phyloP scores from a whole-genome alignment of 208 protist genomes.

The Histomonas meleagridis region DNA sequence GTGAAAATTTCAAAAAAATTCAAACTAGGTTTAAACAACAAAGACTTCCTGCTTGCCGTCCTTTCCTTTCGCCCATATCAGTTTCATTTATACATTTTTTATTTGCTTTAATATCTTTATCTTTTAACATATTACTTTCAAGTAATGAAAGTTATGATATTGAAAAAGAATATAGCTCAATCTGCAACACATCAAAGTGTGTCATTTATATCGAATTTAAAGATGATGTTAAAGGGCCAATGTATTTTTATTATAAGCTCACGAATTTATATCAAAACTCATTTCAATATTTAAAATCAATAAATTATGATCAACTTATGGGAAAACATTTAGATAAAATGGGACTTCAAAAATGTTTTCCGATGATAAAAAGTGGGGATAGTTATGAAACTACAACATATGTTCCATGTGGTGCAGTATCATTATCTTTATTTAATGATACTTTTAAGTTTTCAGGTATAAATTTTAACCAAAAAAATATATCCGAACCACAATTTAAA shows the following conservation, averaged over 20 bases:
- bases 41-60: not conserved
- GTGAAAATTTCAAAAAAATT: too few species aligned
- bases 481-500: not conserved
- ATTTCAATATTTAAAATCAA: not conserved
- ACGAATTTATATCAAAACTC: not conserved
- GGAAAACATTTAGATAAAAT: not conserved
- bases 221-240: not conserved
- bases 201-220: not conserved
- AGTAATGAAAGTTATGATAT: not conserved
- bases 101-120: not conserved
- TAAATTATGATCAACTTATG: not conserved
- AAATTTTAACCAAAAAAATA: not conserved
- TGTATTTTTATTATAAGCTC: not conserved
- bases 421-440: not conserved
- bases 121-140: not conserved
- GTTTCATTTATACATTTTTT: not conserved
- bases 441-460: not conserved
- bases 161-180: not conserved
- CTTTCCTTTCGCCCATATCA: not conserved
- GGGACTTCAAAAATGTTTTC: not conserved
- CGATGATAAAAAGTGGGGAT: not conserved
- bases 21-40: not conserved
- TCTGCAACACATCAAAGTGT: not conserved
- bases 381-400: not conserved
- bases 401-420: not conserved